phyloP scores from a whole-genome alignment of 345 rosid species.

The Mallotus nudiflorus region DNA sequence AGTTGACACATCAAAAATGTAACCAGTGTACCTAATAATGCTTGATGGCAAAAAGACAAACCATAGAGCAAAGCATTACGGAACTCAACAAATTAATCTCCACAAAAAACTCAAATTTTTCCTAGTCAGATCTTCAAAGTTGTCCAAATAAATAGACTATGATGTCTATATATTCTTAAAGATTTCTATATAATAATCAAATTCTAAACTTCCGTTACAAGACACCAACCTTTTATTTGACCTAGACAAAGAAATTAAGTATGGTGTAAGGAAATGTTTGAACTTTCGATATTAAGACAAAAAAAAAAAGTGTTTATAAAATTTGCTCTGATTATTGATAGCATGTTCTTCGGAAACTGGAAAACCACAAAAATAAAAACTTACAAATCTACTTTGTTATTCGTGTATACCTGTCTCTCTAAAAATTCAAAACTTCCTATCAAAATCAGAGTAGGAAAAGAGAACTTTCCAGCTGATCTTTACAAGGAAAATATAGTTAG shows the following conservation, averaged over 20 bases:
- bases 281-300: neutral
- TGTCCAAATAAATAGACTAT: neutral
- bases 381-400: constrained; percentile 2
- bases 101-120: neutral
- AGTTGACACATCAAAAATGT: neutral
- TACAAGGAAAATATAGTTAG: neutral
- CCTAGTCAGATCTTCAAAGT: neutral
- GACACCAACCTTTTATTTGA: neutral
- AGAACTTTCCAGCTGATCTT: neutral
- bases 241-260: neutral
- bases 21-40: neutral
- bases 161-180: neutral
- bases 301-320: neutral
- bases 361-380: neutral
- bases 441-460: neutral
- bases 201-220: neutral
- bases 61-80: neutral
- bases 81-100: neutral
- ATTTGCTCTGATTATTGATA: neutral
- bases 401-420: neutral
- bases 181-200: neutral
- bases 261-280: neutral
- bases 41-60: no score
- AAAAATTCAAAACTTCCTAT: neutral
- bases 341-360: neutral